Evolutionary conservation across 768 basidiomycete species (phyloP).

Genomic region (Kwoniella heveanensis): DNA sequence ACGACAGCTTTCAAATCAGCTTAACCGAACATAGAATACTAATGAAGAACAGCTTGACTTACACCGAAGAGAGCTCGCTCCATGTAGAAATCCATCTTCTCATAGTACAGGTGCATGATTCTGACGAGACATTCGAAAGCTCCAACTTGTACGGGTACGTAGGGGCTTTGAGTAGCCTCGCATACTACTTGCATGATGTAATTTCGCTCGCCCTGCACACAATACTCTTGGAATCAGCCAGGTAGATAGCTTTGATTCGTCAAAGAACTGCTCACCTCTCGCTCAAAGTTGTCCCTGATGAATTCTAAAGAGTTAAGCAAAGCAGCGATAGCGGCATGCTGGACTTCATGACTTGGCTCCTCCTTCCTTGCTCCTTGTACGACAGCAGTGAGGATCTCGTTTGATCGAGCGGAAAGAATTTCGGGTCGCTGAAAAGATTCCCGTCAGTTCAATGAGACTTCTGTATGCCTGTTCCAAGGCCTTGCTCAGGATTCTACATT

Average conservation of each 20-base stretch:
- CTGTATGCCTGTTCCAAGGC: too few relatives aligned
- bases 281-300: conserved; percentile 94
- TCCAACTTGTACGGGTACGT: conserved; percentile 84
- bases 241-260: too few relatives aligned
- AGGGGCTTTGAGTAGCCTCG: conserved; percentile 87
- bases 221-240: too few relatives aligned
- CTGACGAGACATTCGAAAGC: conserved; percentile 93
- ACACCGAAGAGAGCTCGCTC: conserved; percentile 97
- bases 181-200: conserved; percentile 99
- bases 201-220: conserved; percentile 99
- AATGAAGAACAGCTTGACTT: conserved; percentile 52
- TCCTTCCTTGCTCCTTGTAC: conserved; percentile 98
- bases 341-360: conserved; percentile 86
- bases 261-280: conserved; percentile 69
- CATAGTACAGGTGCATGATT: conserved; percentile 98
- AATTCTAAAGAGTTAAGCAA: conserved; percentile 95
- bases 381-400: conserved; percentile 97
- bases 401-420: conserved; percentile 80
- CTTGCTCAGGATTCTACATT: too few relatives aligned
- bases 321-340: conserved; percentile 87
- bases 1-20: conserved; percentile 5
- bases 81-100: conserved; percentile 99
- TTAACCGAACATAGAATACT: neutral
- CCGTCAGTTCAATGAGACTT: too few relatives aligned
- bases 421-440: conserved; percentile 76